Percentiles rank a stretch among this genome's conserved stretches.
Conservation (phyloP, 805 yeast genomes). For the Spencermartinsiella europaea region DNA sequence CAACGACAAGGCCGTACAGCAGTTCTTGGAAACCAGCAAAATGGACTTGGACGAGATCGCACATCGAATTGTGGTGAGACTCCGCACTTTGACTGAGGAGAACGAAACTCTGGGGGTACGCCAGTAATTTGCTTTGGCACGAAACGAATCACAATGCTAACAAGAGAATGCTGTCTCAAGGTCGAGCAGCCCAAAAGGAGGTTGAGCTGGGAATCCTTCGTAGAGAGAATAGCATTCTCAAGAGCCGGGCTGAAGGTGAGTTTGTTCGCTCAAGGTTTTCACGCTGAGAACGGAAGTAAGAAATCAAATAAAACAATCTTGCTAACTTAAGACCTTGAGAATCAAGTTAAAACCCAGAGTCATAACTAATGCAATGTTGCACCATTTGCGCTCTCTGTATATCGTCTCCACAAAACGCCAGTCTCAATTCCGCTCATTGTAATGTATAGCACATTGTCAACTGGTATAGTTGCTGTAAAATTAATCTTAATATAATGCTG, state of each 20-base stretch:
- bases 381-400: too few relatives aligned
- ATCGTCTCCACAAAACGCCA: too few relatives aligned
- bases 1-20: conserved; percentile 8
- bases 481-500: too few relatives aligned
- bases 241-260: conserved; percentile 20
- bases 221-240: conserved; percentile 45
- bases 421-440: too few relatives aligned
- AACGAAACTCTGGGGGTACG: conserved; percentile 52
- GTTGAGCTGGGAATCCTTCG: conserved; percentile 61
- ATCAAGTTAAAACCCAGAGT: neutral
- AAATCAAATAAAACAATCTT: too few relatives aligned
- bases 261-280: too few relatives aligned
- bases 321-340: conserved; percentile 4
- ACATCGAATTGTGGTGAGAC: conserved; percentile 61
- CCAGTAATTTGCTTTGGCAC: neutral
- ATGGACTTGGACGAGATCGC: conserved; percentile 72
- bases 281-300: too few relatives aligned
- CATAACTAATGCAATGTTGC: too few relatives aligned
- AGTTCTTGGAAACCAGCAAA: conserved; percentile 6
- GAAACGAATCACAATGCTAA: too few relatives aligned
- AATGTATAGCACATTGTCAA: too few relatives aligned
- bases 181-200: conserved; percentile 67
- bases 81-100: conserved; percentile 58
- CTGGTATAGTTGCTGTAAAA: too few relatives aligned
- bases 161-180: conserved; percentile 59